Evolutionary conservation across 2,329 filamentous ascomycete species (phyloP).

Genomic region (Nemania abortiva): DNA sequence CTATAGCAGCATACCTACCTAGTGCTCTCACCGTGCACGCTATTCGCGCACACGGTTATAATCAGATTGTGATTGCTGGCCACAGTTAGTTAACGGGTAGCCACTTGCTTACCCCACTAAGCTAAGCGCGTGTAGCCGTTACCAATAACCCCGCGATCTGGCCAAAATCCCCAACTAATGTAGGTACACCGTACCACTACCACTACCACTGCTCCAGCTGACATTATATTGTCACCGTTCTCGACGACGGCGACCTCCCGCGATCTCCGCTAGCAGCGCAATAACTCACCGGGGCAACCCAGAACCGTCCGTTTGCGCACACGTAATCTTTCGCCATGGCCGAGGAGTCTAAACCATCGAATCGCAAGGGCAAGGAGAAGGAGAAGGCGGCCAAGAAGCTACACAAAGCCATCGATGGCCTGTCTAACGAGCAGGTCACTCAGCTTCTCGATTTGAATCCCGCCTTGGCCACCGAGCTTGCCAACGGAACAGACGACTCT

Average conservation of each 20-base stretch:
- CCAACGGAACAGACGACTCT: conserved; percentile 52
- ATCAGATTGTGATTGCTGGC: too few relatives aligned
- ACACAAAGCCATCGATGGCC: conserved; percentile 63
- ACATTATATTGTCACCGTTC: conserved; percentile 1
- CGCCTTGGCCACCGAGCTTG: conserved; percentile 73
- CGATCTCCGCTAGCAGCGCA: not conserved
- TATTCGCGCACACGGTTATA: too few relatives aligned
- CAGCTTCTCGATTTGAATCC: conserved; percentile 80
- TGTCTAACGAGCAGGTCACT: conserved; percentile 69
- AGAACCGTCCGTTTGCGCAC: not conserved
- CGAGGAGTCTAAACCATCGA: conserved; percentile 73
- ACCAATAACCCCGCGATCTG: conserved; percentile 29
- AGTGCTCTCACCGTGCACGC: too few relatives aligned
- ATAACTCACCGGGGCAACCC: not conserved
- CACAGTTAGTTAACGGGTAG: too few relatives aligned
- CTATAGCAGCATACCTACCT: too few relatives aligned
- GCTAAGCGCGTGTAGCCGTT: conserved; percentile 3
- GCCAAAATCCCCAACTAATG: conserved; percentile 26
- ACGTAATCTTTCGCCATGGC: conserved; percentile 47
- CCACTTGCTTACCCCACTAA: conserved; percentile 13
- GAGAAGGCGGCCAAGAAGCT: conserved; percentile 66
- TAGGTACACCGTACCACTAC: not conserved
- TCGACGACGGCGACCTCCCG: not conserved
- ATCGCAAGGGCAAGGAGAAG: conserved; percentile 61
- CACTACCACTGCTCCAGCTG: not conserved